phyloP scores from a whole-genome alignment of 768 basidiomycete species.

The Crepidotus variabilis region DNA sequence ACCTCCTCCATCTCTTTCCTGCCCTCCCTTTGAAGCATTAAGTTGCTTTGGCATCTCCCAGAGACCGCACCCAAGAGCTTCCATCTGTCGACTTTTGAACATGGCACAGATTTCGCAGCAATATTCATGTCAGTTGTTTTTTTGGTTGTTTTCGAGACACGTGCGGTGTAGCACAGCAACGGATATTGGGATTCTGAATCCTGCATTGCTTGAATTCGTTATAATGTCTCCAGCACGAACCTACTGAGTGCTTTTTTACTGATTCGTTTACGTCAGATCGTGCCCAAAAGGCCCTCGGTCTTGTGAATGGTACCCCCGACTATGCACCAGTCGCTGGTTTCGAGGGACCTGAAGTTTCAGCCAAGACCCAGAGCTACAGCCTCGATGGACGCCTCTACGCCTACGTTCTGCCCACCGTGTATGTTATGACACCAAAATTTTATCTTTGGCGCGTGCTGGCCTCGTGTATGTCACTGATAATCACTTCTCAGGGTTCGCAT shows the following conservation, averaged over 20 bases:
- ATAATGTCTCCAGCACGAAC: too few relatives aligned
- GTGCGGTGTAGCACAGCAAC: background rate
- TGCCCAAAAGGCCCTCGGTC: conserved; percentile 89
- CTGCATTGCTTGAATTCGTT: too few relatives aligned
- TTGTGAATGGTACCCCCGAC: conserved; percentile 78
- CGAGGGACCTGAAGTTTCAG: conserved; percentile 62
- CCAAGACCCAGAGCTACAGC: conserved; percentile 79
- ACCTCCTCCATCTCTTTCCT: conserved; percentile 14
- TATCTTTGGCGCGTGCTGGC: conserved; percentile 13
- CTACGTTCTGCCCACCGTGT: conserved; percentile 75
- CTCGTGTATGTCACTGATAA: conserved; percentile 11
- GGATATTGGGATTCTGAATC: too few relatives aligned
- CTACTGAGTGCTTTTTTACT: conserved; percentile 7
- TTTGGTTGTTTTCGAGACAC: conserved; percentile 8
- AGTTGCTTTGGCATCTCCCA: conserved; percentile 73
- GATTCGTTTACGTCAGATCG: conserved; percentile 53
- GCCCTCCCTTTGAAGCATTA: conserved; percentile 65
- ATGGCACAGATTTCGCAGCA: conserved; percentile 59
- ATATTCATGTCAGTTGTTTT: conserved; percentile 68
- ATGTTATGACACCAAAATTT: conserved; percentile 25
- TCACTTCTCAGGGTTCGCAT: conserved; percentile 59
- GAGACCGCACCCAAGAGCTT: background rate
- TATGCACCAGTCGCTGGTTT: conserved; percentile 67
- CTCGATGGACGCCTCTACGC: conserved; percentile 85
- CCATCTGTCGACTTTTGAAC: background rate